phyloP scores from a whole-genome alignment of 257 asterid genomes.

The Jaltomata sinuosa region DNA sequence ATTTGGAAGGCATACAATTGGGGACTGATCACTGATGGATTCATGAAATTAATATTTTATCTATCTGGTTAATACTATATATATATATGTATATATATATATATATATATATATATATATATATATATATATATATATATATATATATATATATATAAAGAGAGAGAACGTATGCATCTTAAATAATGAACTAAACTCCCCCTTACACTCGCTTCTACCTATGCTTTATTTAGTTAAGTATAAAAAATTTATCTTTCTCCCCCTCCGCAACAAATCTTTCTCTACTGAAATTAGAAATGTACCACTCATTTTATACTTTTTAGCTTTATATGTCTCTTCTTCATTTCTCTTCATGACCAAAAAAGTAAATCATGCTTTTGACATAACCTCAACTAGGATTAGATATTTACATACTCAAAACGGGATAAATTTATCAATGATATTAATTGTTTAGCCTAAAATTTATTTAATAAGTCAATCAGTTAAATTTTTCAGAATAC shows the following conservation, averaged over 20 bases:
- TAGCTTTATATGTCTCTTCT: background rate
- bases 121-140: too few relatives aligned
- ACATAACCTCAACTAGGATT: background rate
- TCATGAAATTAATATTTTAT: background rate
- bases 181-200: background rate
- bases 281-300: background rate
- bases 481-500: background rate
- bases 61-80: background rate
- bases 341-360: background rate
- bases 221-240: background rate
- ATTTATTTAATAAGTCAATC: background rate
- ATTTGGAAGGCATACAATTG: background rate
- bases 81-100: too few relatives aligned
- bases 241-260: background rate
- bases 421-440: background rate
- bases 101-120: too few relatives aligned
- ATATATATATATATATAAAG: too few relatives aligned
- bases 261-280: background rate
- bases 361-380: background rate
- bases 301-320: background rate
- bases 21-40: background rate
- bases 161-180: background rate
- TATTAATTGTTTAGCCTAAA: background rate
- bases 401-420: background rate
- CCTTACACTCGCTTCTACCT: background rate